phyloP scores from a whole-genome alignment of 768 basidiomycete genomes.

The Boletus fagicola region DNA sequence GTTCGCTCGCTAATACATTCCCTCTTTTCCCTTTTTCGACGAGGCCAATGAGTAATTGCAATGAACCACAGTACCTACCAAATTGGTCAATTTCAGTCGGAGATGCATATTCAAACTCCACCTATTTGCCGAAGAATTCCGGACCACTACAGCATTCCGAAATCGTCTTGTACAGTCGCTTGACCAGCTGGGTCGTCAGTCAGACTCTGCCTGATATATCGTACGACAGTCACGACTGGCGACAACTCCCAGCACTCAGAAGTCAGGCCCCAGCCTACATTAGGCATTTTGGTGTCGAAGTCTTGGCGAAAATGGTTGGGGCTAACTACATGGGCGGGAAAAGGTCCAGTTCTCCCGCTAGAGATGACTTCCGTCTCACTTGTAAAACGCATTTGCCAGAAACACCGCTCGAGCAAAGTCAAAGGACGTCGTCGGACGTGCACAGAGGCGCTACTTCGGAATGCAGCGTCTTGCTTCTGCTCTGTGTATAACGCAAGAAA shows the following conservation, averaged over 20 bases:
- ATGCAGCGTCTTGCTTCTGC: slow-evolving; percentile 54
- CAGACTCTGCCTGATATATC: neutral
- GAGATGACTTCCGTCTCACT: neutral
- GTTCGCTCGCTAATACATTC: neutral
- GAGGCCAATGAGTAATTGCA: neutral
- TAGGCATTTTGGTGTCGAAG: neutral
- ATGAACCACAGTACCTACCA: neutral
- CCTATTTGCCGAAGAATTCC: neutral
- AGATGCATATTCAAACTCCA: neutral
- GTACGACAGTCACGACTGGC: neutral
- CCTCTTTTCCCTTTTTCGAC: neutral
- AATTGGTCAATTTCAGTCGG: neutral
- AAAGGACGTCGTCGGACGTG: slow-evolving; percentile 53
- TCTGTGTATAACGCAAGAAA: slow-evolving; percentile 27
- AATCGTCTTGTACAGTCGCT: no score
- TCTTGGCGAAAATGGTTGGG: slow-evolving; percentile 47
- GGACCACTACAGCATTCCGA: neutral
- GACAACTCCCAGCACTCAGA: no score
- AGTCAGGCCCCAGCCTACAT: no score
- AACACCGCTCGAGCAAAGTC: slow-evolving; percentile 56
- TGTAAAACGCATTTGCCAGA: slow-evolving; percentile 33
- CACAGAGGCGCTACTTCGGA: slow-evolving; percentile 61
- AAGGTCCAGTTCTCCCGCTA: slow-evolving; percentile 39
- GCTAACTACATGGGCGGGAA: slow-evolving; percentile 80
- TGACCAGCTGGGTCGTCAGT: no score